Evolutionary conservation across 495 filamentous ascomycete species (phyloP).

Genomic region (Pseudomonodictys pantanalensis): DNA sequence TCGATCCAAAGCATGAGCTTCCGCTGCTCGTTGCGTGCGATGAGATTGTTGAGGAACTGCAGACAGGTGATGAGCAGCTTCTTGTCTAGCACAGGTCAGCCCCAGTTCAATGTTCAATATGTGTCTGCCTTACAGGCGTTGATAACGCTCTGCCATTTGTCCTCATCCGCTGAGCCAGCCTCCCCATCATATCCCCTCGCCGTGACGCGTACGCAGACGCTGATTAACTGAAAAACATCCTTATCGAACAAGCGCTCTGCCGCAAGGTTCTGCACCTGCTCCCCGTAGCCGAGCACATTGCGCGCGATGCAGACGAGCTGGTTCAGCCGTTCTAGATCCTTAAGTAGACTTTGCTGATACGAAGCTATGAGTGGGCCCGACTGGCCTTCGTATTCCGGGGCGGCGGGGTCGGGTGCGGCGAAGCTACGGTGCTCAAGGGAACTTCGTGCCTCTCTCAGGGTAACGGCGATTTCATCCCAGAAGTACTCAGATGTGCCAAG

Average conservation of each 20-base stretch:
- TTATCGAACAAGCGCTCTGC: slow-evolving; percentile 74
- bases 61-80: slow-evolving; percentile 84
- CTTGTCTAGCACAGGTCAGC: slow-evolving; percentile 56
- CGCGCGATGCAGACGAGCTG: slow-evolving; percentile 79
- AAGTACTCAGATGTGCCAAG: slow-evolving; percentile 36
- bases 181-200: slow-evolving; percentile 88
- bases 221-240: slow-evolving; percentile 77
- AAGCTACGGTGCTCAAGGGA: slow-evolving; percentile 41
- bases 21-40: slow-evolving; percentile 83
- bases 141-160: slow-evolving; percentile 66
- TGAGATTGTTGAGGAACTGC: slow-evolving; percentile 89
- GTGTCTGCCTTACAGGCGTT: slow-evolving; percentile 42
- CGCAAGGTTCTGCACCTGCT: slow-evolving; percentile 82
- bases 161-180: slow-evolving; percentile 59
- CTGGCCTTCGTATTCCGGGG: slow-evolving; percentile 39
- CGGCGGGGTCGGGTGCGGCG: slow-evolving; percentile 36
- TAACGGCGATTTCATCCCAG: slow-evolving; percentile 38
- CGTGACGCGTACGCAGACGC: slow-evolving; percentile 80
- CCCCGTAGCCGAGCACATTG: slow-evolving; percentile 78
- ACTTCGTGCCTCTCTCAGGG: slow-evolving; percentile 40
- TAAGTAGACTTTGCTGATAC: slow-evolving; percentile 70
- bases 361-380: slow-evolving; percentile 63
- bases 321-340: slow-evolving; percentile 80
- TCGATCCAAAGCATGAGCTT: slow-evolving; percentile 90
- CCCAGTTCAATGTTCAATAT: slow-evolving; percentile 44